Evolutionary conservation across 495 filamentous ascomycete genomes (phyloP), one percentile per base, ranked within the genome.

Genomic region (Penicillium silybi): DNA sequence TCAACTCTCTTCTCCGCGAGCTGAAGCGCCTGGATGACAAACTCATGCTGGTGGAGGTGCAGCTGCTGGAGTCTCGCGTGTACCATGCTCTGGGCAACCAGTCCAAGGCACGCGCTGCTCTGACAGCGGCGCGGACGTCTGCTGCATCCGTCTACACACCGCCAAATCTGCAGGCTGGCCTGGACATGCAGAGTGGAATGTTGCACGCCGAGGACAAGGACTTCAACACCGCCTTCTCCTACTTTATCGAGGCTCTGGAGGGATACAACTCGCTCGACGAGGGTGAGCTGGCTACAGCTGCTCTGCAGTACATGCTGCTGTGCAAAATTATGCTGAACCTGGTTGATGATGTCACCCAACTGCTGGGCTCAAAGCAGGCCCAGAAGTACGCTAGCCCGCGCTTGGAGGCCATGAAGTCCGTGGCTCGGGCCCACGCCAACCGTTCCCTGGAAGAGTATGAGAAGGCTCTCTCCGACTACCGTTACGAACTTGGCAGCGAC

Each of bases 251-350:
- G 73, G 93, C 93, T 13, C 78, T 99, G 46, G 93, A 99, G 64
- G 93, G 93, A 40, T 97, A 97, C 73, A 91, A 89, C 70, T 84
- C 88, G 6, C 89, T 96, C 65, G 93, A 99, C 54, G 89, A 92
- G 58, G 72, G 85, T 6, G 77, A 81, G 52, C 86, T 90, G 69
- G 93, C 93, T 5, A 92, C 90, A 8, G 85, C 92, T 8, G 88
- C 93, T 22, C 76, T 99, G 56, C 95, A 99, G 73, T 99, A 99
- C 80, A 97, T 99, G 95, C 80, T 99, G 29, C 84, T 99, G 25
- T 97, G 93, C 81, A 97, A 97, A 79, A 95, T 99, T 75, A 97
- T 99, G 93, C 79, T 97, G 55, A 99, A 99, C 74, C 74, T 92
- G 27, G 89, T 83, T 56, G 91, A 97, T 76, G 93, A 99, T 72